phyloP scores from a whole-genome alignment of 176 grass and related monocot species.

The Oryza coarctata region DNA sequence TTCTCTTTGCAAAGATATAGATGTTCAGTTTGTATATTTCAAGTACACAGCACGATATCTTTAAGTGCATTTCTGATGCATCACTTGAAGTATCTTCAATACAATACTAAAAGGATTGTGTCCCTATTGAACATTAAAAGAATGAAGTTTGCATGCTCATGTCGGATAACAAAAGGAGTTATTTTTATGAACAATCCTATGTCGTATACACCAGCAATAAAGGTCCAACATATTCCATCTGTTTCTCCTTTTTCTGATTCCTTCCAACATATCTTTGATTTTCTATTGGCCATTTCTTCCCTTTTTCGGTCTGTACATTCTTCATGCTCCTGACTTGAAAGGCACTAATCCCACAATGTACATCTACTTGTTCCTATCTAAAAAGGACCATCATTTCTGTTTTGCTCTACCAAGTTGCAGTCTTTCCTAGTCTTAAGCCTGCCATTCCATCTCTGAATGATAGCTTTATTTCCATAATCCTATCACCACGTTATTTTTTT shows the following conservation, averaged over 20 bases:
- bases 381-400: slow-evolving; percentile 10
- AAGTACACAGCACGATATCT: neutral
- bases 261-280: slow-evolving; percentile 38
- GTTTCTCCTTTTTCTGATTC: slow-evolving; percentile 36
- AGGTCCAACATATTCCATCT: slow-evolving; percentile 48
- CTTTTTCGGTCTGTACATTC: slow-evolving; percentile 19
- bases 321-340: slow-evolving; percentile 18
- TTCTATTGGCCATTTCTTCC: slow-evolving; percentile 30
- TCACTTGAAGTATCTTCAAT: slow-evolving; percentile 16
- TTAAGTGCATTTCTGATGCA: slow-evolving; percentile 45
- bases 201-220: slow-evolving; percentile 38
- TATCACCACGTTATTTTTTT: neutral
- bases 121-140: slow-evolving; percentile 8
- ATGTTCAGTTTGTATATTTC: slow-evolving; percentile 3
- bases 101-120: neutral
- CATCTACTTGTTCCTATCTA: slow-evolving; percentile 15
- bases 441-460: neutral
- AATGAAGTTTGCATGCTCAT: neutral
- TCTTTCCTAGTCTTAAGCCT: neutral
- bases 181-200: slow-evolving; percentile 8
- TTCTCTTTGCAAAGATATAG: slow-evolving; percentile 29
- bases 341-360: slow-evolving; percentile 24
- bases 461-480: slow-evolving; percentile 3
- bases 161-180: slow-evolving; percentile 11
- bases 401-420: neutral